Conservation (phyloP, 257 asterid genomes). For the Ligustrum vulgare region DNA sequence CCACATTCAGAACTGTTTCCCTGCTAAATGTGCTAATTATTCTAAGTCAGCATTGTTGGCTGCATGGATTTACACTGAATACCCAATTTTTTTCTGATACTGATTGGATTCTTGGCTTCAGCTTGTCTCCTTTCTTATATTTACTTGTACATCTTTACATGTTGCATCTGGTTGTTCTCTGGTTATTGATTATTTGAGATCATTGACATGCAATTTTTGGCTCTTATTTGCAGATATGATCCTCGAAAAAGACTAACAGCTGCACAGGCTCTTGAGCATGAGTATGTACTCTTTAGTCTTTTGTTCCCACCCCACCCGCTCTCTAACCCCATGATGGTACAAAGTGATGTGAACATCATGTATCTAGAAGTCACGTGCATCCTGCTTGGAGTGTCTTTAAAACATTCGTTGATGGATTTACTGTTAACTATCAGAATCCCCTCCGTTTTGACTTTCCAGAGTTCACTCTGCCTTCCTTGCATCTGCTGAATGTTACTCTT, state of each 20-base stretch:
- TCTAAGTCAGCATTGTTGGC: slow-evolving; percentile 3
- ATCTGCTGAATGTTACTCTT: not conserved
- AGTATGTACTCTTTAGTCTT: slow-evolving; percentile 52
- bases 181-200: slow-evolving; percentile 21
- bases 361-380: not conserved
- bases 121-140: slow-evolving; percentile 12
- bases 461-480: not conserved
- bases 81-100: slow-evolving; percentile 5
- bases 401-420: slow-evolving; percentile 6
- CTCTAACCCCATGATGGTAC: not conserved
- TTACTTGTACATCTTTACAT: slow-evolving; percentile 1
- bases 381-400: slow-evolving; percentile 15
- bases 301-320: slow-evolving; percentile 13
- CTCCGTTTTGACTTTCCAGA: not conserved
- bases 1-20: not conserved
- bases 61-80: not conserved
- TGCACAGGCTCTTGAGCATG: slow-evolving; percentile 95
- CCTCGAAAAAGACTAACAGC: slow-evolving; percentile 92
- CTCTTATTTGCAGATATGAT: slow-evolving; percentile 77
- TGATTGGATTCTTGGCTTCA: slow-evolving; percentile 8
- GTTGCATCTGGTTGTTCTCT: slow-evolving; percentile 2
- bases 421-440: not conserved
- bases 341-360: not conserved
- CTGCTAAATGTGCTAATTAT: slow-evolving; percentile 6
- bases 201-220: slow-evolving; percentile 15